Evolutionary conservation across 2,329 filamentous ascomycete genomes (phyloP).

Genomic region (Cyphellophora attinorum): DNA sequence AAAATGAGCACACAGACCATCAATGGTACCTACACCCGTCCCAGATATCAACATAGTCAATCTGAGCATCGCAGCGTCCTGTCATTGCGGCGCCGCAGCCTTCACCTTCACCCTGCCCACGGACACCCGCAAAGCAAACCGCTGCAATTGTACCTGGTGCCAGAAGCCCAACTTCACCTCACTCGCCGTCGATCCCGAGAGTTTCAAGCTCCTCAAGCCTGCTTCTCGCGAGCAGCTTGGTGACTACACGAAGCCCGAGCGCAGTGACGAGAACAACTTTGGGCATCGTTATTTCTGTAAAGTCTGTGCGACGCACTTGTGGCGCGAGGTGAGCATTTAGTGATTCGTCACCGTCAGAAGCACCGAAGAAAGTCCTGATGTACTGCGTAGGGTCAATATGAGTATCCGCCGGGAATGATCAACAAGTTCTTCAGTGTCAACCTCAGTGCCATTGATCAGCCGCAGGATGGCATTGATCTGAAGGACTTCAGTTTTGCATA

Average conservation of each 20-base stretch:
- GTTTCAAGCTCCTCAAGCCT: constrained; percentile 13
- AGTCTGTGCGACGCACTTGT: constrained; percentile 13
- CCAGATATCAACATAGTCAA: too few species aligned
- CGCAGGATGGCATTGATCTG: constrained; percentile 16
- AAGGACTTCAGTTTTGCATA: constrained; percentile 12
- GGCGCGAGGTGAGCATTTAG: constrained; percentile 6
- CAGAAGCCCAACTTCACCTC: constrained; percentile 12
- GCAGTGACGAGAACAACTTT: too few species aligned
- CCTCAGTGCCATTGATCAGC: constrained; percentile 15
- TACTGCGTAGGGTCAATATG: too few species aligned
- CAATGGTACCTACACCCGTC: too few species aligned
- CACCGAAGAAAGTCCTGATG: too few species aligned
- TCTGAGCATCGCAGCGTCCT: too few species aligned
- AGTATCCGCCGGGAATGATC: too few species aligned
- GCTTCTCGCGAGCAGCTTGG: constrained; percentile 7
- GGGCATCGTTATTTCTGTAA: constrained; percentile 16
- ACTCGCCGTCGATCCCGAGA: constrained; percentile 5
- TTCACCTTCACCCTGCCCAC: too few species aligned
- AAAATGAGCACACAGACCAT: too few species aligned
- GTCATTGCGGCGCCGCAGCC: too few species aligned
- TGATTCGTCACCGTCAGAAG: too few species aligned
- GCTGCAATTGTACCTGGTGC: constrained; percentile 19
- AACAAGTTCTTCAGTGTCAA: constrained; percentile 13
- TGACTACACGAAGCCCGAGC: constrained; percentile 8
- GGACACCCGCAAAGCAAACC: too few species aligned